Conservation (phyloP, 345 rosid species). For the Dipteronia dyeriana region DNA sequence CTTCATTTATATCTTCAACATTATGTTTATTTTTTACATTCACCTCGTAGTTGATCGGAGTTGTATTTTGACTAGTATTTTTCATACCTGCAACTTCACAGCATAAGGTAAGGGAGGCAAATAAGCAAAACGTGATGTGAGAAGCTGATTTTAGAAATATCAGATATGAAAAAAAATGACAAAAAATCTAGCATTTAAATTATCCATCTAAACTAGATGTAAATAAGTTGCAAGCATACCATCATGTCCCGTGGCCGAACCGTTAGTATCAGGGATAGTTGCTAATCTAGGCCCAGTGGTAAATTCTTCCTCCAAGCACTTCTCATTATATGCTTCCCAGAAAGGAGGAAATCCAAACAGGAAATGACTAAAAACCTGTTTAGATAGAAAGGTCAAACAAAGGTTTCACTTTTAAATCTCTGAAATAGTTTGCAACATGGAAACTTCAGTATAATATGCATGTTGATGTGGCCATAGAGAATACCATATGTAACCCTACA, state of each 20-base stretch:
- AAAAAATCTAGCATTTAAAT: conserved; percentile 6
- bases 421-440: background rate
- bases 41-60: conserved; percentile 24
- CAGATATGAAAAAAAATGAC: background rate
- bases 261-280: conserved; percentile 3
- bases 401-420: background rate
- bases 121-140: conserved; percentile 5
- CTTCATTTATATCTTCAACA: conserved; percentile 4
- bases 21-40: background rate
- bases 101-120: background rate
- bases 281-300: conserved; percentile 8
- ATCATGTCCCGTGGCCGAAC: conserved; percentile 24
- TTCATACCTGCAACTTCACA: conserved; percentile 16
- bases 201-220: background rate
- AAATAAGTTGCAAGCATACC: conserved; percentile 19
- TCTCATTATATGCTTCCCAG: conserved; percentile 58
- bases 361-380: conserved; percentile 62
- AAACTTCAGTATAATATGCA: background rate
- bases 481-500: background rate
- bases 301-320: conserved; percentile 29
- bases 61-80: conserved; percentile 23
- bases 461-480: background rate
- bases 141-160: background rate
- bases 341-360: conserved; percentile 73
- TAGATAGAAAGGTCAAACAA: conserved; percentile 11